Conservation (phyloP, 1,139 yeast genomes). For the Pichia sp. region DNA sequence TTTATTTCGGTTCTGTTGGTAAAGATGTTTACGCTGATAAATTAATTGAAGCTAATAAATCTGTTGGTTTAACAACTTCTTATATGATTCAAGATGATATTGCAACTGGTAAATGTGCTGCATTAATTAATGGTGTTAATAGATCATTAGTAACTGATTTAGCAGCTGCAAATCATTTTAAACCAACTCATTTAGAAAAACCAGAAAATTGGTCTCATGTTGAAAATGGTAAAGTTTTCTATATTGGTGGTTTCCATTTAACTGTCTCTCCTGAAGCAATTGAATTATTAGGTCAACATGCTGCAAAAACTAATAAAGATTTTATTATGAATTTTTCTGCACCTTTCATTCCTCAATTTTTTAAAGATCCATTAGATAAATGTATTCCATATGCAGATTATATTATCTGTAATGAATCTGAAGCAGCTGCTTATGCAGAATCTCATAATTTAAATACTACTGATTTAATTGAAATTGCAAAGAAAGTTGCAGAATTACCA, state of each 20-base stretch:
- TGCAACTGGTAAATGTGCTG: conserved; percentile 98
- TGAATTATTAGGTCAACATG: conserved; percentile 81
- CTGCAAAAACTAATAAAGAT: conserved; percentile 77
- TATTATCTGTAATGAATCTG: conserved; percentile 93
- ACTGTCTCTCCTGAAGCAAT: conserved; percentile 97
- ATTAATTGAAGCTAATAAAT: conserved; percentile 72
- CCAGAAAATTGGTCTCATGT: conserved; percentile 89
- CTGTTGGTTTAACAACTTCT: conserved; percentile 81
- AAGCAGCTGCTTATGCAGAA: conserved; percentile 92
- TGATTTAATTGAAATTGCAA: conserved; percentile 74
- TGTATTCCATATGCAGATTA: conserved; percentile 83
- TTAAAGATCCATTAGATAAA: conserved; percentile 82
- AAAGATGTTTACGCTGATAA: conserved; percentile 81
- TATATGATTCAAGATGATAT: conserved; percentile 71
- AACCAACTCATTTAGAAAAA: conserved; percentile 75
- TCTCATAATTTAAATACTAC: conserved; percentile 59
- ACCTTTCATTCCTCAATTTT: conserved; percentile 93
- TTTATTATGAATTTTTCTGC: conserved; percentile 88
- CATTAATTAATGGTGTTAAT: conserved; percentile 72
- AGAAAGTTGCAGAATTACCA: conserved; percentile 71
- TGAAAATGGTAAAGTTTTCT: conserved; percentile 72
- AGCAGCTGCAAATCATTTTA: conserved; percentile 97
- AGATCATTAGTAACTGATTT: conserved; percentile 93
- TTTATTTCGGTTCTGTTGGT: conserved; percentile 95
- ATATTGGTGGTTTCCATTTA: conserved; percentile 97